Percentiles rank a stretch among this genome's conserved stretches.
These are phyloP conservation scores for Aspergillus nidulans DNA, from an alignment of 495 filamentous ascomycete species.

Conservation along the genomic window DNA sequence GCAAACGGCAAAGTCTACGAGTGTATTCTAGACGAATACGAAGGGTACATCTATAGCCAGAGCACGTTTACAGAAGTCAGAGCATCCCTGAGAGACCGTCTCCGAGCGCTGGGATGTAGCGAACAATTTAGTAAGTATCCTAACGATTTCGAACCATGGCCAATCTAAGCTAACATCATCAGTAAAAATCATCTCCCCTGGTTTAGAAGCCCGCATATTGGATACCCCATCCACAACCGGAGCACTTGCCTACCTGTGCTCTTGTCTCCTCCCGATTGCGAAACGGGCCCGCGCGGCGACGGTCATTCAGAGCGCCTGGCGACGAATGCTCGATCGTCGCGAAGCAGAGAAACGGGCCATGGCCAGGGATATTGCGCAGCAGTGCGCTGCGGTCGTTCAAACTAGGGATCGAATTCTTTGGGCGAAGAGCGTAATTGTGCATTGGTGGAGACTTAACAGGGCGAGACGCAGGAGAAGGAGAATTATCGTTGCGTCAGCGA, in stretches of 20 bases:
- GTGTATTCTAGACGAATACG: slow-evolving; percentile 58
- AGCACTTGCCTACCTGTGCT: slow-evolving; percentile 58
- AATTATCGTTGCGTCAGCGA: background rate
- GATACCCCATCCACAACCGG: slow-evolving; percentile 50
- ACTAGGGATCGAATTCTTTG: slow-evolving; percentile 37
- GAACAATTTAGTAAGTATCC: slow-evolving; percentile 42
- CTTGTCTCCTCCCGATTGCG: slow-evolving; percentile 53
- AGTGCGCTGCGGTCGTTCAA: slow-evolving; percentile 44
- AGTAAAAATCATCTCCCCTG: slow-evolving; percentile 31
- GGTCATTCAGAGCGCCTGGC: slow-evolving; percentile 42
- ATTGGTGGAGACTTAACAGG: slow-evolving; percentile 36
- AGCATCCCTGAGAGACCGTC: slow-evolving; percentile 23
- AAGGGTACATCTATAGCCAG: slow-evolving; percentile 27
- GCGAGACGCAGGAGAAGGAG: slow-evolving; percentile 13
- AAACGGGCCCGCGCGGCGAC: slow-evolving; percentile 40
- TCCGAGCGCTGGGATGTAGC: slow-evolving; percentile 34
- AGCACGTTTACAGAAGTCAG: background rate
- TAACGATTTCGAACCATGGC: too few species aligned
- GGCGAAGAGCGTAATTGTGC: slow-evolving; percentile 49
- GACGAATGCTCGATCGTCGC: slow-evolving; percentile 26
- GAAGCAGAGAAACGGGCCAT: slow-evolving; percentile 32
- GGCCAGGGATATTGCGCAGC: slow-evolving; percentile 39
- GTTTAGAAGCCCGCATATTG: slow-evolving; percentile 33
- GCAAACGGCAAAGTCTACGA: slow-evolving; percentile 53
- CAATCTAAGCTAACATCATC: background rate